Percentiles rank a stretch among this genome's conserved stretches.
phyloP scores from a whole-genome alignment of 2,329 filamentous ascomycete genomes.

The Colletotrichum liaoningense region DNA sequence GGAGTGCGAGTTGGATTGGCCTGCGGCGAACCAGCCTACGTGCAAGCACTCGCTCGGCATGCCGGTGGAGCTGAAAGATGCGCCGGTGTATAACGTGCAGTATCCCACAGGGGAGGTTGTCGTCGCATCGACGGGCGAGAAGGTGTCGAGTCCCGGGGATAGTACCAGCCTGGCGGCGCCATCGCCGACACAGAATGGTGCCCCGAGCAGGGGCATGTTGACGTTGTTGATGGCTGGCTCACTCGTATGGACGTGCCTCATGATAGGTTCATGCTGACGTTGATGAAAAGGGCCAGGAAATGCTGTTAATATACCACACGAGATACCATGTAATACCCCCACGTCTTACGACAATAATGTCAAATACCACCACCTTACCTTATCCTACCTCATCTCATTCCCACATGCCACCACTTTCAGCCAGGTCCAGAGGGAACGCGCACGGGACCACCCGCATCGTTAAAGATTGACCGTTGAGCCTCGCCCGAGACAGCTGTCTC shows the following conservation, averaged over 20 bases:
- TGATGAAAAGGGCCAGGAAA: background rate
- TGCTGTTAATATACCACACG: conserved; percentile 10
- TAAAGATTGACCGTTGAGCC: background rate
- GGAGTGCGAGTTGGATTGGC: conserved; percentile 56
- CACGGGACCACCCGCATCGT: background rate
- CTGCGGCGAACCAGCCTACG: conserved; percentile 55
- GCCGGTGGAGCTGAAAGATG: conserved; percentile 45
- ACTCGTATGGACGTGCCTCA: conserved; percentile 18
- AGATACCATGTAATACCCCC: conserved; percentile 27
- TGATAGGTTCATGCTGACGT: conserved; percentile 11
- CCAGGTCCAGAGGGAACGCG: background rate
- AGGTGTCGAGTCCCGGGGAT: conserved; percentile 6
- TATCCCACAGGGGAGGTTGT: conserved; percentile 58
- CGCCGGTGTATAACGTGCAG: conserved; percentile 59
- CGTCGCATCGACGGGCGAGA: conserved; percentile 42
- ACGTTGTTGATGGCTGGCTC: conserved; percentile 3
- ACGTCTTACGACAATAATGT: conserved; percentile 31
- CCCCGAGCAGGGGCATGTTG: background rate
- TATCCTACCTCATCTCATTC: background rate
- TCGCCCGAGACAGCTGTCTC: background rate
- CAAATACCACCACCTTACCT: conserved; percentile 2
- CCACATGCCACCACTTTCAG: background rate
- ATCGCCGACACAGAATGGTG: conserved; percentile 19
- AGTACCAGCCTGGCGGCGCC: conserved; percentile 24
- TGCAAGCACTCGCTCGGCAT: conserved; percentile 57